These are phyloP conservation scores for Aspergillus puulaauensis DNA, from an alignment of 2,329 filamentous ascomycete species.

Conservation along the genomic window DNA sequence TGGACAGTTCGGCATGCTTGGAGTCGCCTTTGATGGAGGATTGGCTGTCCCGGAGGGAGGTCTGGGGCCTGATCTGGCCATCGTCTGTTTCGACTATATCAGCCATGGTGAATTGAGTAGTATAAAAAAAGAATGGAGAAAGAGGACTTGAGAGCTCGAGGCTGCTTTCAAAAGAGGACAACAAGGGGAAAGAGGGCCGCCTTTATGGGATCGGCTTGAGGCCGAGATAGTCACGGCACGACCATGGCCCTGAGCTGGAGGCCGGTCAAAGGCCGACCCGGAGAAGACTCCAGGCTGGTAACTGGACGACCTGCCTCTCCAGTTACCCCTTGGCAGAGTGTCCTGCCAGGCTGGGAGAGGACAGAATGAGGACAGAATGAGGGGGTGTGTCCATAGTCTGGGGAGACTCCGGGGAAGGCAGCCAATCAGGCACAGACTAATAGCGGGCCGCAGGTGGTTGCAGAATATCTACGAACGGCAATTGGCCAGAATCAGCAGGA, in stretches of 20 bases:
- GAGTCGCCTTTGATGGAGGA: not conserved
- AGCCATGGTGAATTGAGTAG: not conserved
- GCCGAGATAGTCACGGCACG: not conserved
- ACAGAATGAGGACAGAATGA: too few relatives aligned
- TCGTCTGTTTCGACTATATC: not conserved
- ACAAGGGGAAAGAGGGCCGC: not conserved
- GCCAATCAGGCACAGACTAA: accelerated
- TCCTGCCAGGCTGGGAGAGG: too few relatives aligned
- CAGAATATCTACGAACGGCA: too few relatives aligned
- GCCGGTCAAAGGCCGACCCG: not conserved
- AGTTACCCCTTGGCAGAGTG: too few relatives aligned
- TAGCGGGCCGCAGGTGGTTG: too few relatives aligned
- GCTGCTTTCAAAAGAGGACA: not conserved
- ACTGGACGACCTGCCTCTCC: not conserved
- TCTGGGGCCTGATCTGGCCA: not conserved
- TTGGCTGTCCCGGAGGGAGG: not conserved
- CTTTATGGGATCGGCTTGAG: not conserved
- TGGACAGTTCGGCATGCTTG: not conserved
- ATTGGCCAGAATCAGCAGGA: too few relatives aligned
- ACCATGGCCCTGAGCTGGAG: not conserved
- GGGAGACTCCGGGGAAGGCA: too few relatives aligned
- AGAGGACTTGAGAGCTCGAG: not conserved
- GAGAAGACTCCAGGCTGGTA: not conserved
- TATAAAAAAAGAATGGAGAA: not conserved
- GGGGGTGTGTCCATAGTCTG: not conserved